phyloP scores from a whole-genome alignment of 2,329 filamentous ascomycete genomes.

The Neofusicoccum ribis region DNA sequence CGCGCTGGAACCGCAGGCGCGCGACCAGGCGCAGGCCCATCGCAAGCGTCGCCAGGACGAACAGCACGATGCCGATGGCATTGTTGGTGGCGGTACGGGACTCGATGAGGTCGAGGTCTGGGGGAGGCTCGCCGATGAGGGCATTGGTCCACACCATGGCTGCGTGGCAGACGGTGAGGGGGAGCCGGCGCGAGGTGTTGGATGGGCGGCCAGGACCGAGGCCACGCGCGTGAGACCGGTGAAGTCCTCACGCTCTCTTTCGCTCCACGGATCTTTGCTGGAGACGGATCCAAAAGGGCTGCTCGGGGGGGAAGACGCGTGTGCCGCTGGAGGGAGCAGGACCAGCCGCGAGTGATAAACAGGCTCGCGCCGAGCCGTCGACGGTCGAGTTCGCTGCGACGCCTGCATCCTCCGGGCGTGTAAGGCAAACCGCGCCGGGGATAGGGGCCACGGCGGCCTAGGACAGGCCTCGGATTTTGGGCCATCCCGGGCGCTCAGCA shows the following conservation, averaged over 20 bases:
- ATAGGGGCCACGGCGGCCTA: no score
- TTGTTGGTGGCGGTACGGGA: conserved; percentile 28
- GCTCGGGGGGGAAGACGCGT: no score
- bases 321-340: no score
- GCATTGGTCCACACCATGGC: background rate
- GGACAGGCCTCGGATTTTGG: background rate
- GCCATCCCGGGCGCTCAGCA: background rate
- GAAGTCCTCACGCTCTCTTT: background rate
- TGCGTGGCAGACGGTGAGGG: background rate
- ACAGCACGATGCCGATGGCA: conserved; percentile 27
- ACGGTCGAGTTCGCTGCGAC: no score
- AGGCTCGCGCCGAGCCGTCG: no score
- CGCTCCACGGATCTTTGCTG: no score
- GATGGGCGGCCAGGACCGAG: background rate
- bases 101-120: conserved; percentile 25
- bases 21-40: conserved; percentile 26
- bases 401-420: no score
- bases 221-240: background rate
- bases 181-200: background rate
- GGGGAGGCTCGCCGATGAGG: conserved; percentile 24
- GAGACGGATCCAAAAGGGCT: no score
- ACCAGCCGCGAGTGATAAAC: no score
- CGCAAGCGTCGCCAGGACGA: conserved; percentile 26
- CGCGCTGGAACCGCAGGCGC: conserved; percentile 25
- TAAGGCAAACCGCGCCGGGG: no score